Evolutionary conservation across 495 filamentous ascomycete genomes (phyloP).

Genomic region (Penicillium daleae): DNA sequence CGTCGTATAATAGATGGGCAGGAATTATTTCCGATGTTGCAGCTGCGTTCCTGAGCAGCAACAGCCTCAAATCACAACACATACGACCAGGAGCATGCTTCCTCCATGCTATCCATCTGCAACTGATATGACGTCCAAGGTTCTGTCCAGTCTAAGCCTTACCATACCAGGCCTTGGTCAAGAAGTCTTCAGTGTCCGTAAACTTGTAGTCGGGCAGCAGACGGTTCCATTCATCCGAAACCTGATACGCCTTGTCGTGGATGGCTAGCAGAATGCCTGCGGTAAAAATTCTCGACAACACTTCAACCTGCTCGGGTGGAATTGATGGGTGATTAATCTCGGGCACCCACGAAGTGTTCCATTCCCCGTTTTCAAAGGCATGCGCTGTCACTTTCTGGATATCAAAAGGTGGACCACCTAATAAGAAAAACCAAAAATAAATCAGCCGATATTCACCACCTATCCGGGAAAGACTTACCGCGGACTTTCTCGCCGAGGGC

Average conservation of each 20-base stretch:
- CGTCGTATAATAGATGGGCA: no score
- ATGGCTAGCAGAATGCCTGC: conserved; percentile 47
- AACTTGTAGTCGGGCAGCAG: conserved; percentile 58
- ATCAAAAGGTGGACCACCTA: conserved; percentile 41
- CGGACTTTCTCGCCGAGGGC: conserved; percentile 52
- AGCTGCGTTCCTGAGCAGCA: neutral
- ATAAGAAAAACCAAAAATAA: conserved; percentile 2
- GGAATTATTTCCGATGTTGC: no score
- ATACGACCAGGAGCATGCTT: neutral
- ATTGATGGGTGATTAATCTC: conserved; percentile 47
- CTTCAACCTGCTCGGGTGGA: conserved; percentile 40
- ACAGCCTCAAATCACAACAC: neutral
- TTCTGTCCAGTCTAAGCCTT: conserved; percentile 31
- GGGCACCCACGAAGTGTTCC: conserved; percentile 51
- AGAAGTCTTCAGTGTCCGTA: conserved; percentile 49
- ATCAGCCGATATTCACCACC: neutral
- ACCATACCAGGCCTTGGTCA: conserved; percentile 49
- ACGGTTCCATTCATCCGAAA: conserved; percentile 57
- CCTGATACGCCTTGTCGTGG: conserved; percentile 39
- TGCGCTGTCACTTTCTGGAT: conserved; percentile 48
- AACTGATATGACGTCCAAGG: neutral
- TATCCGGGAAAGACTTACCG: conserved; percentile 36
- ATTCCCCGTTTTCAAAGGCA: conserved; percentile 49
- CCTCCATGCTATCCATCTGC: neutral
- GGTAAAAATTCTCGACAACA: conserved; percentile 34